A percentile compares a stretch with the other conserved stretches of the same genome.
phyloP scores from a whole-genome alignment of 2,329 filamentous ascomycete genomes.

The Neonectria neomacrospora region DNA sequence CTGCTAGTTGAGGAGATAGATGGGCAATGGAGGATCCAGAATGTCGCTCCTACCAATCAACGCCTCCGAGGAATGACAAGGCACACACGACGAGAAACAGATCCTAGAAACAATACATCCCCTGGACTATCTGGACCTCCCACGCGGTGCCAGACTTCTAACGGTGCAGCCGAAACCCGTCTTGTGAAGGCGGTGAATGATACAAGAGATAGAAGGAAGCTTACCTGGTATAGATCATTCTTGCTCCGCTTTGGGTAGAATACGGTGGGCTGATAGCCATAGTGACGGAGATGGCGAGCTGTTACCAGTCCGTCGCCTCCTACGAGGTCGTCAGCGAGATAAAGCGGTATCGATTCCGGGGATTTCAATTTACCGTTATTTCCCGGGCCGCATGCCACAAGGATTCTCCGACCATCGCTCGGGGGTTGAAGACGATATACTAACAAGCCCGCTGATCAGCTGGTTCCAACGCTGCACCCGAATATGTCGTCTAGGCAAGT shows the following conservation, averaged over 20 bases:
- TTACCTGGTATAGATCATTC: conserved; percentile 87
- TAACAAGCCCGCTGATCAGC: conserved; percentile 49
- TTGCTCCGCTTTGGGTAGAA: conserved; percentile 95
- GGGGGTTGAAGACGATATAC: conserved; percentile 88
- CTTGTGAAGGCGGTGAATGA: conserved; percentile 17
- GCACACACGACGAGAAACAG: conserved; percentile 31
- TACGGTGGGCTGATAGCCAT: conserved; percentile 87
- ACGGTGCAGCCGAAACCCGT: not conserved
- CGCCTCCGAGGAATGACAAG: conserved; percentile 30
- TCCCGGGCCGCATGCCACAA: conserved; percentile 91
- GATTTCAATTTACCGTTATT: conserved; percentile 67
- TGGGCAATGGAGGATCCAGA: conserved; percentile 15
- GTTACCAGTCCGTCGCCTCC: conserved; percentile 95
- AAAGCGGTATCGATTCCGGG: not conserved
- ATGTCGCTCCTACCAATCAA: conserved; percentile 24
- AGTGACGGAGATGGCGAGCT: conserved; percentile 89
- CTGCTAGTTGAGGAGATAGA: conserved; percentile 12
- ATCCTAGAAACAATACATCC: conserved; percentile 36
- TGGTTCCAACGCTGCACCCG: not conserved
- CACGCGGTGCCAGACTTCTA: conserved; percentile 4
- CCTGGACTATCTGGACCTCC: conserved; percentile 26
- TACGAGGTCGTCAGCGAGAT: conserved; percentile 47
- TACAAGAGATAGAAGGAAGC: conserved; percentile 32
- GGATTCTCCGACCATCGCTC: conserved; percentile 74
- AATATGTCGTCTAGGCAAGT: not conserved